These are phyloP conservation scores for Arachnomyces sp. DNA, from an alignment of 2,329 filamentous ascomycete genomes.

Conservation along the genomic window DNA sequence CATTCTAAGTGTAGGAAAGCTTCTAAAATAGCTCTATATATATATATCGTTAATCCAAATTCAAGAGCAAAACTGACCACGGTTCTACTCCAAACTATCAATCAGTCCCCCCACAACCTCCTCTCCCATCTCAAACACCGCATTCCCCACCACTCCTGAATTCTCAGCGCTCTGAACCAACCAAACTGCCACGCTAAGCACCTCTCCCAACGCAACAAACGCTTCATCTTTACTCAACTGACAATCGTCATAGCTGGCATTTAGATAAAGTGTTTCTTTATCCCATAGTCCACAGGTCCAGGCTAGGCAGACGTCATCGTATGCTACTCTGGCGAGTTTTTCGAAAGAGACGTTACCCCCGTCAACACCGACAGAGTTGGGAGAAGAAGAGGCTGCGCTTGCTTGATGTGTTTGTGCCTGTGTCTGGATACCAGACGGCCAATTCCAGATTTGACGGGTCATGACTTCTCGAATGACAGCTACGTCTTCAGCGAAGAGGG, in stretches of 20 bases:
- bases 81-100: too few species aligned
- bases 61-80: too few species aligned
- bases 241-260: constrained; percentile 3
- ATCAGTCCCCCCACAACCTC: too few species aligned
- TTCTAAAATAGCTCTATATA: too few species aligned
- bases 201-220: background rate
- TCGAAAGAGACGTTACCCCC: too few species aligned
- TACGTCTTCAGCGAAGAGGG: background rate
- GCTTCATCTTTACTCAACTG: background rate
- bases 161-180: background rate
- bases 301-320: background rate
- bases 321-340: background rate
- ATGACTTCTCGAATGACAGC: background rate
- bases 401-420: background rate
- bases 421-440: background rate
- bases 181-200: background rate
- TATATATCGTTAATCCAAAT: too few species aligned
- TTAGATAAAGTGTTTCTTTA: constrained; percentile 1
- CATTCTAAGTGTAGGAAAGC: too few species aligned
- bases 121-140: too few species aligned
- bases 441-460: background rate
- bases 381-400: too few species aligned
- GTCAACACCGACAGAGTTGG: too few species aligned
- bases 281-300: constrained; percentile 1
- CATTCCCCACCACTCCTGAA: too few species aligned